Conservation (phyloP, 768 basidiomycete species). For the Mycena haematopus region DNA sequence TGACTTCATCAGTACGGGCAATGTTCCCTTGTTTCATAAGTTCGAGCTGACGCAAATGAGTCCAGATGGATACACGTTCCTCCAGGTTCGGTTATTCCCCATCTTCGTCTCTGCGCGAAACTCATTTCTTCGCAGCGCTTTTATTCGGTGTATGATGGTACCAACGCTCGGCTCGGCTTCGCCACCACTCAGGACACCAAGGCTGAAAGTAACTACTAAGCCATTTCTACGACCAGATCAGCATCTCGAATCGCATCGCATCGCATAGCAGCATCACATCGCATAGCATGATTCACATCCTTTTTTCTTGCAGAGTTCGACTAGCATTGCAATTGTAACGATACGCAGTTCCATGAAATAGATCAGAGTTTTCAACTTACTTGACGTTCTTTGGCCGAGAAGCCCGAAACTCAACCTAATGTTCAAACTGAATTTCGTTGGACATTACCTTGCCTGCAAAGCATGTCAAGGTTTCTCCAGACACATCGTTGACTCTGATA, state of each 20-base stretch:
- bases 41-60: background rate
- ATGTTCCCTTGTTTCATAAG: background rate
- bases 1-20: constrained; percentile 66
- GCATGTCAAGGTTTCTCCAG: too few species aligned
- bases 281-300: constrained; percentile 11
- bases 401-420: too few species aligned
- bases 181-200: constrained; percentile 39
- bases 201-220: constrained; percentile 23
- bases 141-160: constrained; percentile 60
- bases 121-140: constrained; percentile 47
- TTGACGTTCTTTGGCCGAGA: too few species aligned
- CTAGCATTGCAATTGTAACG: constrained; percentile 15
- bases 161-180: constrained; percentile 45
- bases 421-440: too few species aligned
- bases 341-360: constrained; percentile 4
- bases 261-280: too few species aligned
- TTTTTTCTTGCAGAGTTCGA: background rate
- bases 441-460: too few species aligned
- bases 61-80: constrained; percentile 59
- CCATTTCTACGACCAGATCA: background rate
- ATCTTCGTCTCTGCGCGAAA: background rate
- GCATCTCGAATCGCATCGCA: too few species aligned
- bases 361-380: background rate
- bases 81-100: constrained; percentile 36
- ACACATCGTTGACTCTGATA: too few species aligned